These are phyloP conservation scores for Suillus tomentosus DNA, from an alignment of 768 basidiomycete species.

Conservation along the genomic window DNA sequence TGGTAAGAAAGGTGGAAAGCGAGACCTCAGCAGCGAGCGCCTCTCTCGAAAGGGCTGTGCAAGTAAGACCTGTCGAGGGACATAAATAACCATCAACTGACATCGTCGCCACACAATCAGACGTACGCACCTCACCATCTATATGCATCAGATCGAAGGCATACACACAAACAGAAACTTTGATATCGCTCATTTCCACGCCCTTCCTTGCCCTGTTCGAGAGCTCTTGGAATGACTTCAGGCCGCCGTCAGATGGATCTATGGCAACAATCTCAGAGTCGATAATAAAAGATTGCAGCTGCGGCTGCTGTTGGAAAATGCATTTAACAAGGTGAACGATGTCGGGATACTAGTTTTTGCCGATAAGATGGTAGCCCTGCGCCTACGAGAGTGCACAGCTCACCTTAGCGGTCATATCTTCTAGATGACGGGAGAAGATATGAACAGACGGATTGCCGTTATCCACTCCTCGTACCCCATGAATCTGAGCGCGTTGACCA, in stretches of 20 bases:
- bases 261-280: constrained; percentile 90
- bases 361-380: constrained; percentile 16
- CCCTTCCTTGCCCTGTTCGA: constrained; percentile 85
- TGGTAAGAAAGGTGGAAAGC: constrained; percentile 58
- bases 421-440: constrained; percentile 87
- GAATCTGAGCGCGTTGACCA: constrained; percentile 84
- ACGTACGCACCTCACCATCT: constrained; percentile 67
- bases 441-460: constrained; percentile 43
- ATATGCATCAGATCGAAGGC: constrained; percentile 90
- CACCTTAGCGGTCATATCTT: constrained; percentile 91
- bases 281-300: constrained; percentile 67
- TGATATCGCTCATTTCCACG: constrained; percentile 73
- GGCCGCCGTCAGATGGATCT: constrained; percentile 58
- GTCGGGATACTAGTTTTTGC: constrained; percentile 72
- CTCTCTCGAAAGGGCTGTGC: constrained; percentile 70
- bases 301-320: constrained; percentile 46
- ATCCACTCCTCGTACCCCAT: constrained; percentile 40
- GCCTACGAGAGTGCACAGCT: constrained; percentile 13
- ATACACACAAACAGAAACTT: constrained; percentile 79
- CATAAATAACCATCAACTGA: constrained; percentile 12
- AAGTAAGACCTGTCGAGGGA: constrained; percentile 58
- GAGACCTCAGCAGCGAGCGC: constrained; percentile 58
- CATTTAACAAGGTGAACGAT: constrained; percentile 57
- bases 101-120: constrained; percentile 1
- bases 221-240: constrained; percentile 85